Percentiles rank a stretch among this genome's conserved stretches.
Conservation (phyloP, 2,329 filamentous ascomycete species). For the Botrytis fabae region DNA sequence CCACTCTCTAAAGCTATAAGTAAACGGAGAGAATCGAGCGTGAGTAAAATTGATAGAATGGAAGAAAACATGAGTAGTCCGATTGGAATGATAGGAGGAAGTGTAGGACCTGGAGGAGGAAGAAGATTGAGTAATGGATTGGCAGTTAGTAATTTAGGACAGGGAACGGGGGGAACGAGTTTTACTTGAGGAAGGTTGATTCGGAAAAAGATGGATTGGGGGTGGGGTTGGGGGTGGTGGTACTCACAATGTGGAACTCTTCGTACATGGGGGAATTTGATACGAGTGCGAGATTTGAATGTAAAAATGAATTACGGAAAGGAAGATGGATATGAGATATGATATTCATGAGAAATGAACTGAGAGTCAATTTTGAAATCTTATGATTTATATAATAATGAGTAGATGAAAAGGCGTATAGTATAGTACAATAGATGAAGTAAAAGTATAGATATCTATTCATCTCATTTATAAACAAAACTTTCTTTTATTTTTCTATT, state of each 20-base stretch:
- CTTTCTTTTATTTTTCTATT: too few relatives aligned
- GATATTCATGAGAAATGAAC: not conserved
- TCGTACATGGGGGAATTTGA: rapidly evolving
- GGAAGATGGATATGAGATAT: not conserved
- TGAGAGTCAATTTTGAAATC: not conserved
- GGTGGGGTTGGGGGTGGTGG: too few relatives aligned
- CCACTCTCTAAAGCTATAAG: slow-evolving; percentile 13
- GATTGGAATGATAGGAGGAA: slow-evolving; percentile 36
- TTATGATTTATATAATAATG: too few relatives aligned
- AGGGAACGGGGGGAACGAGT: slow-evolving; percentile 39
- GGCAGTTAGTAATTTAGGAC: slow-evolving; percentile 38
- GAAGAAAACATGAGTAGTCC: slow-evolving; percentile 37
- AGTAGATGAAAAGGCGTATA: too few relatives aligned
- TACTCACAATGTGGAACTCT: not conserved
- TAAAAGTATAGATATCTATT: too few relatives aligned
- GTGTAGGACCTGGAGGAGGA: slow-evolving; percentile 38
- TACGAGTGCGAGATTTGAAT: too few relatives aligned
- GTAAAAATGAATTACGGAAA: not conserved
- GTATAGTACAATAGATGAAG: too few relatives aligned
- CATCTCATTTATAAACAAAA: too few relatives aligned
- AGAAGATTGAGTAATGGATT: slow-evolving; percentile 40
- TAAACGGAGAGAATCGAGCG: not conserved
- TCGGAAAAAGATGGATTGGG: not conserved
- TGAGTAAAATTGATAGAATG: not conserved
- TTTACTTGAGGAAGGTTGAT: slow-evolving; percentile 29